Base-by-base conservation (phyloP, 148 eudicot genomes). In the Chenopodium formosanum region DNA sequence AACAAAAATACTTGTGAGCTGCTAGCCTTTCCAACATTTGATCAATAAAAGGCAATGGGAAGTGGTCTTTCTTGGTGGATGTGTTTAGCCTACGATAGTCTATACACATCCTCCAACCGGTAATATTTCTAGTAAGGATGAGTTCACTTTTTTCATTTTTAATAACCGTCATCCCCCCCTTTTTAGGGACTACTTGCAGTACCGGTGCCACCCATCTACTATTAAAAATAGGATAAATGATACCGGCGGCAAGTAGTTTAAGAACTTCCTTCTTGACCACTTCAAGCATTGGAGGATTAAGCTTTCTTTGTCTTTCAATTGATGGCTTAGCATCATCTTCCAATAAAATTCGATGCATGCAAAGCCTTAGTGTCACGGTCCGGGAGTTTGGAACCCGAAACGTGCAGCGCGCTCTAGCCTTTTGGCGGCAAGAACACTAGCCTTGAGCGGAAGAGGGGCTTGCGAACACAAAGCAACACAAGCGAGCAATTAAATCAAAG, bases 1-100 rank as follows among this genome's bases (percentile, higher is more conserved):
- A 37, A 62, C 52, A n/a, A 77, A 77, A 23, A 14, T 77, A 32
- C 9, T 23, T 34, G 2, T 76, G 23, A 10, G 20, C 34, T 0
- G 48, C 79, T 11, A 76, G 9, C 29, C 37, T 3, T 25, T 64
- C 71, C 29, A 77, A 25, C 56, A 77, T 77, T 77, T 77, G 71
- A 25, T 77, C 53, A 9, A 77, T 40, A 48, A 77, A 77, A 5
- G 80, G 71, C 0, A 77, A 34, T 53, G 80, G 58, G 4, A 63
- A 77, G 14, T 77, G 80, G n/a, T 77, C 25, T 3, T 77, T 77
- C 7, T 70, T 17, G 70, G 71, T 77, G 31, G 60, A 31, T 0
- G 10, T 77, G 11, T 77, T 64, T 70, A 65, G 14, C 5, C 14
- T 22, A 1, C 32, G 83, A 79, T 86, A 85, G 72, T 73, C 46